These are phyloP conservation scores for Fusarium penzigii DNA, from an alignment of 2,329 filamentous ascomycete genomes.

Conservation along the genomic window DNA sequence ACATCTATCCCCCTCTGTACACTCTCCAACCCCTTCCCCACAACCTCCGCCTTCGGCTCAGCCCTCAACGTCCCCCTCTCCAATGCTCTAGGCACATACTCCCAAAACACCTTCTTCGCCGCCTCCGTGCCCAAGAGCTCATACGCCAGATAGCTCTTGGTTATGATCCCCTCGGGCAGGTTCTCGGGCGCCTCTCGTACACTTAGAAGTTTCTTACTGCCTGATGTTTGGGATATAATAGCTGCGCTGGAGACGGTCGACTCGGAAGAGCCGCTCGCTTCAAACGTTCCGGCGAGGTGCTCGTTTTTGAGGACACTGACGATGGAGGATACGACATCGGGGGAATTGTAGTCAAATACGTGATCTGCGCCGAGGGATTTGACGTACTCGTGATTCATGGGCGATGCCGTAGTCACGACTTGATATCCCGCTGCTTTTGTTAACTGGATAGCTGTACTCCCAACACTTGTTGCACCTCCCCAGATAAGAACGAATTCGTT, in stretches of 20 bases:
- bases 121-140: conserved; percentile 11
- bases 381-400: conserved; percentile 45
- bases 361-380: conserved; percentile 44
- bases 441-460: conserved; percentile 48
- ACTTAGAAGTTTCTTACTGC: too few relatives aligned
- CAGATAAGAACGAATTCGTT: conserved; percentile 34
- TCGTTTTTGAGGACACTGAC: conserved; percentile 5
- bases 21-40: conserved; percentile 12
- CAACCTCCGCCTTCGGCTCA: conserved; percentile 10
- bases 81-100: conserved; percentile 13
- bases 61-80: conserved; percentile 10
- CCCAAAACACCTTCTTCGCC: conserved; percentile 14
- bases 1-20: conserved; percentile 11
- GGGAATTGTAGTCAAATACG: conserved; percentile 46
- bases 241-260: background rate
- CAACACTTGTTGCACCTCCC: conserved; percentile 52
- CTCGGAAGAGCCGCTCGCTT: conserved; percentile 12
- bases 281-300: conserved; percentile 8
- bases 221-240: too few relatives aligned
- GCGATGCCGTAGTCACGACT: conserved; percentile 45
- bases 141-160: conserved; percentile 6
- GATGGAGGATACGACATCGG: conserved; percentile 19
- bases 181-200: background rate
- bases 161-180: background rate
- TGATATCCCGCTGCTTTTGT: conserved; percentile 44